Evolutionary conservation across 805 yeast species (phyloP).

Genomic region (Ogataea chonburiensis): DNA sequence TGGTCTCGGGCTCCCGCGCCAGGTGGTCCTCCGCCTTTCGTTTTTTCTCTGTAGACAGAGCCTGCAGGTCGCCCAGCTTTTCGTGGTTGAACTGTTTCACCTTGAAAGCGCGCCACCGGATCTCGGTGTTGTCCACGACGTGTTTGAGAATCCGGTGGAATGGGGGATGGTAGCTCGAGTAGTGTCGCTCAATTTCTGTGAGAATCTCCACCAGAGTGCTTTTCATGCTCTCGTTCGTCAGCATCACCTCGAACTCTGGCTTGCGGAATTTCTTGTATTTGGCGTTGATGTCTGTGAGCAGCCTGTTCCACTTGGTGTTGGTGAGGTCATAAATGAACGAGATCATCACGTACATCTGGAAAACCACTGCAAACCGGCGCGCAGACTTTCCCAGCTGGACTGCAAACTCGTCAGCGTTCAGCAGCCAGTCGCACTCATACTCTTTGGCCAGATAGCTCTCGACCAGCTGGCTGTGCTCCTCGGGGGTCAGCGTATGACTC

Average conservation of each 20-base stretch:
- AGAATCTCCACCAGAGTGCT: constrained; percentile 18
- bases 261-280: constrained; percentile 25
- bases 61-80: constrained; percentile 14
- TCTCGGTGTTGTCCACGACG: constrained; percentile 20
- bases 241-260: constrained; percentile 23
- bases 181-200: constrained; percentile 25
- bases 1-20: constrained; percentile 8
- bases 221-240: constrained; percentile 16
- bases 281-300: constrained; percentile 17
- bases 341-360: constrained; percentile 29
- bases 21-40: constrained; percentile 27
- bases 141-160: constrained; percentile 19
- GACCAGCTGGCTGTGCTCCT: constrained; percentile 11
- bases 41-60: constrained; percentile 20
- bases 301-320: constrained; percentile 21
- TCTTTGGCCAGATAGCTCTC: constrained; percentile 15
- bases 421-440: constrained; percentile 32
- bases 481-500: constrained; percentile 4
- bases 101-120: constrained; percentile 31
- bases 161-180: constrained; percentile 12
- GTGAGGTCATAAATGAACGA: constrained; percentile 23
- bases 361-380: constrained; percentile 18
- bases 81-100: constrained; percentile 31
- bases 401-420: constrained; percentile 25
- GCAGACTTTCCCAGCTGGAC: constrained; percentile 20